These are phyloP conservation scores for Boletus edulis DNA, from an alignment of 768 basidiomycete genomes.

Conservation along the genomic window DNA sequence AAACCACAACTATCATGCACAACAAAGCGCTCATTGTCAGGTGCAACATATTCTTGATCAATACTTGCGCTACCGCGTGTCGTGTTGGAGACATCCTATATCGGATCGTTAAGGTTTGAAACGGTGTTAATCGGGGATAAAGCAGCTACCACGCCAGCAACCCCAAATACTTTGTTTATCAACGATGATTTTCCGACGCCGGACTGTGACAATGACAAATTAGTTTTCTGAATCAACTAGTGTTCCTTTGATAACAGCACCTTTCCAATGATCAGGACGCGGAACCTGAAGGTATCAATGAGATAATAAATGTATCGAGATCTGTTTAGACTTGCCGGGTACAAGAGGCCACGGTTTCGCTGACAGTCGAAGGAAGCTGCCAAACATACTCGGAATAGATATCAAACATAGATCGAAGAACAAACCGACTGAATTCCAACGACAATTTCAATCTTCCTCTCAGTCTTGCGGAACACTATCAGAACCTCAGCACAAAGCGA, in stretches of 20 bases:
- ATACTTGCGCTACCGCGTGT: conserved; percentile 1
- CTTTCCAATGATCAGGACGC: conserved; percentile 4
- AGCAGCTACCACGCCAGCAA: neutral
- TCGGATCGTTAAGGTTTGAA: neutral
- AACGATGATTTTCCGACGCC: no score
- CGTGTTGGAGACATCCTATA: conserved; percentile 1
- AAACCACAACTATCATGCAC: conserved; percentile 6
- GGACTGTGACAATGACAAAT: no score
- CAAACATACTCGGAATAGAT: no score
- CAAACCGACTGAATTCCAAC: no score
- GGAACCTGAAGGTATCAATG: conserved; percentile 3
- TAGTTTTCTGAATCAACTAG: neutral
- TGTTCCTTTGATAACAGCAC: neutral
- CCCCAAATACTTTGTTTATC: neutral
- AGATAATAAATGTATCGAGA: neutral
- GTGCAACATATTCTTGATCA: neutral
- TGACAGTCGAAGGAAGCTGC: no score
- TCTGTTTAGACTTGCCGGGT: neutral
- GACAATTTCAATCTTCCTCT: no score
- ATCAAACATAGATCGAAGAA: no score
- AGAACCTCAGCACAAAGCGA: no score
- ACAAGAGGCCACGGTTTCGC: no score
- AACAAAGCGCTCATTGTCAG: neutral
- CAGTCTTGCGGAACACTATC: no score
- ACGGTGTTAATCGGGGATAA: neutral